Evolutionary conservation across 2,329 filamentous ascomycete species (phyloP), one percentile per base, ranked within the genome.

Genomic region (Xylariales sp.): DNA sequence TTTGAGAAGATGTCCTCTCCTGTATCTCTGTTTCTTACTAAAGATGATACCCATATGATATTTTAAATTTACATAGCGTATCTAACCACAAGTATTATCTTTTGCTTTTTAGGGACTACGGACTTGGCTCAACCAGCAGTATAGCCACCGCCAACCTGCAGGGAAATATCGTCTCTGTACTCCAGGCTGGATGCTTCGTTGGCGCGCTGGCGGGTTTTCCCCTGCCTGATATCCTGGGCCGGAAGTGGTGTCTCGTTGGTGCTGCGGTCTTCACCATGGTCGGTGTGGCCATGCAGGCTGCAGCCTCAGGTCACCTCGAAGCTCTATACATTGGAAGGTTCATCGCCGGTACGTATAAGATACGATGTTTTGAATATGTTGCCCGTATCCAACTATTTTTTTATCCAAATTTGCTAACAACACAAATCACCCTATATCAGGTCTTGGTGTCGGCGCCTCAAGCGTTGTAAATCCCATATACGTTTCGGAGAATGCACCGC

Each of bases 161-260:
- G 19, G 75, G 76, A 38, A 83, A 83, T 53, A 81, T 83, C 41
- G 79, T 81, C n/a, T 80, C 77, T 5, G 78, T 75, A 8, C 55
- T 66, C 16, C 63, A 66, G 43, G 64, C 63, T 13, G 64, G 63
- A 23, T 65, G 62, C 45, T 65, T 65, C 43, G 51, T 57, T 17
- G 63, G 63, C 10, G 53, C 61, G n/a, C 53, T 65, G n/a, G 45
- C 54, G n/a, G 71, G 72, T 6, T 72, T 66, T 19, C 72, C 64
- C 45, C 48, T 76, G 32, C 68, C 74, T 7, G 73, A 77, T 47
- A 59, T 58, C 41, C 72, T 60, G 45, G 80, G 80, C 16, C 69
- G 78, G 37, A 74, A 70, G 47, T 60, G 58, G 19, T 67, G 70
- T 29, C 63, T 85, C 30, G 61, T 83, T 30, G 54, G 66, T 6